Base-by-base conservation (phyloP, 1,139 yeast species). In the Geotrichum cucujoidarum region DNA sequence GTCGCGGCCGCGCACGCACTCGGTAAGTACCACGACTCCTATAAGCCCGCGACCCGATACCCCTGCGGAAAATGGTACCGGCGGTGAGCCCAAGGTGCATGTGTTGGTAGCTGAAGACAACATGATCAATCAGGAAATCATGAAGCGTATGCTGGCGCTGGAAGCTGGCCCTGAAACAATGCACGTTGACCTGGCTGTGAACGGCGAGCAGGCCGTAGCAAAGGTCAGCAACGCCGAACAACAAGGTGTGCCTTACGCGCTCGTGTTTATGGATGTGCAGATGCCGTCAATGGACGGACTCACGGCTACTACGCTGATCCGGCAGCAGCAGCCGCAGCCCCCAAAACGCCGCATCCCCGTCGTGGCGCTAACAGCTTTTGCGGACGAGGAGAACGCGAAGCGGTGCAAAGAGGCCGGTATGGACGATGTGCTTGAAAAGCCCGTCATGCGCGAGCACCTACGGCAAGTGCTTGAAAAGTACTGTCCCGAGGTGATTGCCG, bases 71-170 rank as follows among this genome's bases (percentile, higher is more conserved):
- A n/a, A n/a, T n/a, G n/a, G n/a, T n/a, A n/a, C n/a, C n/a, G n/a
- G n/a, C n/a, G n/a, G n/a, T n/a, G n/a, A n/a, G n/a, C n/a, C n/a
- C n/a, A 40, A 29, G 11, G 43, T 40, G 11, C 48, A 73, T 43
- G 81, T 92, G 20, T 72, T 92, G 50, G 92, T 92, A n/a, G 97
- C 96, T 0, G 98, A 92, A 61, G 98, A 92, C 63, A 92, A 92
- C 59, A 71, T 76, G 56, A 95, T 92, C 13, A 90, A 92, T 62
- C 97, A 89, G 64, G 95, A 88, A 63, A 95, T 92, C 30, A 84
- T 89, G 58, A 80, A 77, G 58, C 71, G 96, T 51, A 88, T 90
- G 95, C 72, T 92, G 52, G 75, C 75, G 50, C 70, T 87, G 18
- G 95, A 89, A 65, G 95, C 95, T 1, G 76, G 85, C 54, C 67